These are phyloP conservation scores for Cercophora newfieldiana DNA, from an alignment of 495 filamentous ascomycete genomes.

Conservation along the genomic window DNA sequence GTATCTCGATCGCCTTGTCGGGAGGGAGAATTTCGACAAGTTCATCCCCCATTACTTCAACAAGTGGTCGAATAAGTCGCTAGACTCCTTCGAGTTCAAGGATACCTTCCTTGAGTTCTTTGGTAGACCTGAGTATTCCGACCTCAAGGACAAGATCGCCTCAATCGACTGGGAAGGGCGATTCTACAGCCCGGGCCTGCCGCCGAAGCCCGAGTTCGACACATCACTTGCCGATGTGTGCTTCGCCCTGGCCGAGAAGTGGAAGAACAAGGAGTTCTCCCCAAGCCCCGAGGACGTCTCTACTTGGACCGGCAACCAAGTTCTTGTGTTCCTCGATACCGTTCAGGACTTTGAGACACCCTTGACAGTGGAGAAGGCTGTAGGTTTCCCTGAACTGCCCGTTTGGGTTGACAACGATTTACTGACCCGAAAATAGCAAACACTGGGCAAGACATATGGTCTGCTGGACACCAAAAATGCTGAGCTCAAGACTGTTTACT, in stretches of 20 bases:
- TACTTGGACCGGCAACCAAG: constrained; percentile 77
- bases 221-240: constrained; percentile 84
- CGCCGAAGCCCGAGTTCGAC: constrained; percentile 87
- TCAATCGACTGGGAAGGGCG: constrained; percentile 83
- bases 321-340: constrained; percentile 83
- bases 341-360: constrained; percentile 64
- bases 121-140: constrained; percentile 57
- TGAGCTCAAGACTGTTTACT: constrained; percentile 78
- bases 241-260: constrained; percentile 77
- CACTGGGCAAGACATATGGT: constrained; percentile 71
- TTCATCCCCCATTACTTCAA: constrained; percentile 96
- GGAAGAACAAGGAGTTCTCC: constrained; percentile 65
- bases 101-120: constrained; percentile 85
- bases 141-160: constrained; percentile 63
- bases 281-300: constrained; percentile 68
- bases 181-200: constrained; percentile 82
- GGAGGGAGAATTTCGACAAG: constrained; percentile 82
- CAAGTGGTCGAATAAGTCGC: constrained; percentile 73
- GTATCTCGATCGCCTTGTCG: constrained; percentile 79
- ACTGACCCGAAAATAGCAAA: constrained; percentile 38
- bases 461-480: constrained; percentile 72
- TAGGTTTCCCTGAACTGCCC: constrained; percentile 16
- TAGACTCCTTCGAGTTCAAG: constrained; percentile 93
- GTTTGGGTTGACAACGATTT: neutral
- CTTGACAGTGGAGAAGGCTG: constrained; percentile 59